Base-by-base conservation (phyloP, 2,329 filamentous ascomycete species). In the Colletotrichum spinosum region DNA sequence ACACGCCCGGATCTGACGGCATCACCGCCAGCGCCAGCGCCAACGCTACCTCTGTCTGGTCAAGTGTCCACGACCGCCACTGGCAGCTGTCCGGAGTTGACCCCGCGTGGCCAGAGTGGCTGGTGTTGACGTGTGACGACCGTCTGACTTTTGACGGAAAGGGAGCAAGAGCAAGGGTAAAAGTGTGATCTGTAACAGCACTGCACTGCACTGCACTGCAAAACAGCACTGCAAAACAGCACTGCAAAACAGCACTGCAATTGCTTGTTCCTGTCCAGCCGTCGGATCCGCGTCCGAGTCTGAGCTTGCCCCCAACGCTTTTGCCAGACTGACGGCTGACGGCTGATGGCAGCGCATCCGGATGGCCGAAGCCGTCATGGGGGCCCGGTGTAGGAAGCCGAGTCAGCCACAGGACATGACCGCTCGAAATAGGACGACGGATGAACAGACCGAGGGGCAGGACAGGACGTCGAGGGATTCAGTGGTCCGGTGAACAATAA, bases 21-120 rank as follows among this genome's bases (percentile, higher is more conserved):
- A n/a, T 42, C 10, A n/a, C 38, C 17, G 51, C 39, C 51, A 54
- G 9, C 25, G 25, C 25, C 25, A 25, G 25, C 25, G 25, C 25
- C 25, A 25, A 25, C 25, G 25, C 25, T 25, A 25, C 25, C 25
- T 25, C 3, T 25, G 25, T 25, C 25, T 25, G 25, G 25, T 25
- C 25, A 25, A 25, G 25, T 25, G 25, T 5, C 25, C 25, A 4
- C 25, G 25, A 46, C 15, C 37, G 15, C 37, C 17, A 6, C 15
- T 57, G 45, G 17, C 15, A 34, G 34, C 13, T 57, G 11, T 49
- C n/a, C 55, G 55, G 55, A 57, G 35, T 49, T 45, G 15, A 57
- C 55, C 44, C 55, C 55, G 55, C 34, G 45, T 9, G 17, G 15
- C 15, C 25, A 25, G 46, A 33, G 38, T 33, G 51, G 33, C 51